Evolutionary conservation across 2,329 filamentous ascomycete genomes (phyloP), one percentile per base, ranked within the genome.

Genomic region (Exophiala spinifera): DNA sequence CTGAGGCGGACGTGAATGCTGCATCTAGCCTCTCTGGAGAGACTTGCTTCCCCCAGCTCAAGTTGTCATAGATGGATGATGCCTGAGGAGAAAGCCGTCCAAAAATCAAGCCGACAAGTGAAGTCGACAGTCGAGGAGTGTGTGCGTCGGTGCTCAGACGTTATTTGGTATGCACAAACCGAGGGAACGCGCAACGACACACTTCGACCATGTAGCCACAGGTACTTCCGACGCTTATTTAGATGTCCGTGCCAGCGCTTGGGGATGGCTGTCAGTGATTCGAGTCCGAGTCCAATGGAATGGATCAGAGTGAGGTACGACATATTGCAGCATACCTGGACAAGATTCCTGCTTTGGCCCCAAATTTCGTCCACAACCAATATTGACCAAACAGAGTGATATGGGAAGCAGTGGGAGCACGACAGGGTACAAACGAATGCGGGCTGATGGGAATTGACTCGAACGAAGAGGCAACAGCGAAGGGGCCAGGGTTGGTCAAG

Each of bases 1-100:
- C 21, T 56, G 54, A 57, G 56, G 58, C 31, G 50, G 55, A 39
- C 55, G 57, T 64, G 56, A 58, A 55, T 56, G 52, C 59, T 61
- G 62, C 62, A 64, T 64, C 54, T n/a, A 62, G 60, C 51, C 49
- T 49, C 28, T 39, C 42, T 37, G 31, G 15, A 46, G 43, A 31
- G 45, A 10, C 44, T 21, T 44, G 17, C 4, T 19, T n/a, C 45
- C 17, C 34, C 14, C 50, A 20, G 31, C 28, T 31, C 42, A 31
- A 45, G 44, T 25, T 45, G 15, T 36, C 36, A 34, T 28, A 46
- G n/a, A 19, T 15, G 20, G 46, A 5, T 31, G 10, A 31, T 31
- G 33, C 21, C 31, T n/a, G 20, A 8, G 17, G 15, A 44, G 40
- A 15, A 28, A 44, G 17, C 14, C 40, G 13, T 20, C 40, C n/a